These are phyloP conservation scores for Centella asiatica DNA, from an alignment of 129 eudicot species.

Conservation along the genomic window DNA sequence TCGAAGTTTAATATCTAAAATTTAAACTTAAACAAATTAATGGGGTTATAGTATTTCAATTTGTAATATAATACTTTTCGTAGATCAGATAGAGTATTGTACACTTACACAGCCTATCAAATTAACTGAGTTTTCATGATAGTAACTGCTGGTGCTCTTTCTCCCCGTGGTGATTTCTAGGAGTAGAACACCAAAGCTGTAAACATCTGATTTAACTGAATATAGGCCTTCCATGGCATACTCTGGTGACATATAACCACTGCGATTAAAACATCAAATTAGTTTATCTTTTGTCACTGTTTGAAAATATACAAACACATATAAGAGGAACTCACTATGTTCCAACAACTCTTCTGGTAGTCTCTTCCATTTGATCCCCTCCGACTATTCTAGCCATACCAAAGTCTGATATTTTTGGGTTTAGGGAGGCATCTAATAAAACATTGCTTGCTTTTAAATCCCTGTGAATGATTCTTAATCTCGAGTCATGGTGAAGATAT, in stretches of 20 bases:
- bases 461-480: constrained; percentile 62
- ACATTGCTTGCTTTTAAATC: constrained; percentile 70
- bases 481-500: constrained; percentile 70
- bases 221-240: constrained; percentile 60
- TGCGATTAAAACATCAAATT: constrained; percentile 18
- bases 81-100: too few relatives aligned
- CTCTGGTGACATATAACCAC: constrained; percentile 80
- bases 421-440: constrained; percentile 41
- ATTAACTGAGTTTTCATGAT: constrained; percentile 28
- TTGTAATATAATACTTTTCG: too few relatives aligned
- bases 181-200: constrained; percentile 50
- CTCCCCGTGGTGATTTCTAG: constrained; percentile 56
- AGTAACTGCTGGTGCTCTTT: constrained; percentile 38
- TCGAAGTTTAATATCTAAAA: too few relatives aligned
- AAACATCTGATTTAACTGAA: constrained; percentile 52
- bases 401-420: constrained; percentile 68
- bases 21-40: neutral
- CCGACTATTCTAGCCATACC: constrained; percentile 65
- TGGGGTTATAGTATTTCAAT: neutral
- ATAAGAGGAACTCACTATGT: constrained; percentile 42
- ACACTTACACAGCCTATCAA: constrained; percentile 56
- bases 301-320: neutral
- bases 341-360: constrained; percentile 52
- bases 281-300: neutral
- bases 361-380: constrained; percentile 38